A percentile compares a stretch with the other conserved stretches of the same genome.
Conservation (phyloP, 225 moss, liverwort and hornwort species). For the Neckera pumila region DNA sequence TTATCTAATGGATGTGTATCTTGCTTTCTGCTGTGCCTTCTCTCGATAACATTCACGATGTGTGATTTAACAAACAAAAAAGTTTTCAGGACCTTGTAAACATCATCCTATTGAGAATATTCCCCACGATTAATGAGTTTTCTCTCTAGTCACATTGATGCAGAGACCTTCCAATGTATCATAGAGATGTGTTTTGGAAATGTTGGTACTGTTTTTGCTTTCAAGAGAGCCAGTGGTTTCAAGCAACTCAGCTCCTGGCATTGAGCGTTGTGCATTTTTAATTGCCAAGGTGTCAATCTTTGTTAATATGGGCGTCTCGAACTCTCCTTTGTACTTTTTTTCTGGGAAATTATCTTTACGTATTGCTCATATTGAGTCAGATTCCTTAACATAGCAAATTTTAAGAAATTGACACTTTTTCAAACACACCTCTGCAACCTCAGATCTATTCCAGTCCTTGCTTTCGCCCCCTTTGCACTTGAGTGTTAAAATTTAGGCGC, state of each 20-base stretch:
- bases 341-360: background rate
- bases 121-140: background rate
- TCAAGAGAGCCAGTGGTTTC: background rate
- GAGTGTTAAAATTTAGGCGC: background rate
- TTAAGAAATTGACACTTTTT: background rate
- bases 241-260: background rate
- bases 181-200: background rate
- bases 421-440: background rate
- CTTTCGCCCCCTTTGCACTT: background rate
- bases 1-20: background rate
- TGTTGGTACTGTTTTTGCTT: background rate
- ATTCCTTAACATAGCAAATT: background rate
- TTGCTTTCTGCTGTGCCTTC: background rate
- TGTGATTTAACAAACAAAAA: background rate
- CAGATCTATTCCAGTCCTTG: background rate
- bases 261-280: background rate
- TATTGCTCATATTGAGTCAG: background rate
- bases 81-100: background rate
- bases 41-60: background rate
- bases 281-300: background rate
- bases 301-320: background rate
- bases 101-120: background rate
- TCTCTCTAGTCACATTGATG: background rate
- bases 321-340: too few species aligned
- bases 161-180: background rate